Conservation (phyloP, 1,284 basidiomycete genomes). For the Kwoniella shivajii region DNA sequence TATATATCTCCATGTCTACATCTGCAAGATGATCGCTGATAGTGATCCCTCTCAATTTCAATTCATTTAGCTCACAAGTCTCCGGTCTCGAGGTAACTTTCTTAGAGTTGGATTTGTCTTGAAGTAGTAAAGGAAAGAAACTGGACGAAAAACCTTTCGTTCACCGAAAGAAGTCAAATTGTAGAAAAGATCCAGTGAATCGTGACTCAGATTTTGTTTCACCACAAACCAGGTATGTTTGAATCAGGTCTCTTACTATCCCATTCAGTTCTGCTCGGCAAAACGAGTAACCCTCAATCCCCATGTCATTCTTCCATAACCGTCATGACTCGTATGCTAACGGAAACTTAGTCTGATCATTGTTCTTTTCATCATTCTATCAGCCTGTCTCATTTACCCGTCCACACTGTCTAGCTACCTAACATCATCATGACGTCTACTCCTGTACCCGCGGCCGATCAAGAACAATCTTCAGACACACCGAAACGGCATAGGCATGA, state of each 20-base stretch:
- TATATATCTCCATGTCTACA: neutral
- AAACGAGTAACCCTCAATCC: too few species aligned
- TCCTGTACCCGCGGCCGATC: neutral
- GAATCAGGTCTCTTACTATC: too few species aligned
- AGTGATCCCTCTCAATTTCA: neutral
- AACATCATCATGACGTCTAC: slow-evolving; percentile 8
- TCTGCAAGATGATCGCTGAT: neutral
- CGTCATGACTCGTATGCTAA: too few species aligned
- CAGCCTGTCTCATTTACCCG: slow-evolving; percentile 1
- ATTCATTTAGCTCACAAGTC: neutral
- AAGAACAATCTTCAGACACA: slow-evolving; percentile 10
- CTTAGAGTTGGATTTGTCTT: slow-evolving; percentile 1
- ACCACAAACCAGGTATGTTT: too few species aligned
- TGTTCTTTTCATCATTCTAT: neutral
- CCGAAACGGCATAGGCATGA: slow-evolving; percentile 6
- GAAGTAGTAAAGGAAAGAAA: slow-evolving; percentile 3
- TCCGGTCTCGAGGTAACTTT: neutral
- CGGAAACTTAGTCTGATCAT: too few species aligned
- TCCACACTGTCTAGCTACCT: neutral
- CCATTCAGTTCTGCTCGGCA: too few species aligned
- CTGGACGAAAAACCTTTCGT: neutral
- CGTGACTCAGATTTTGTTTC: too few species aligned
- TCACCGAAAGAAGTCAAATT: neutral
- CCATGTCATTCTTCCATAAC: too few species aligned
- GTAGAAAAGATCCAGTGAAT: too few species aligned